Evolutionary conservation across 208 protist genomes (phyloP).

Genomic region (Crithidia expoeki): DNA sequence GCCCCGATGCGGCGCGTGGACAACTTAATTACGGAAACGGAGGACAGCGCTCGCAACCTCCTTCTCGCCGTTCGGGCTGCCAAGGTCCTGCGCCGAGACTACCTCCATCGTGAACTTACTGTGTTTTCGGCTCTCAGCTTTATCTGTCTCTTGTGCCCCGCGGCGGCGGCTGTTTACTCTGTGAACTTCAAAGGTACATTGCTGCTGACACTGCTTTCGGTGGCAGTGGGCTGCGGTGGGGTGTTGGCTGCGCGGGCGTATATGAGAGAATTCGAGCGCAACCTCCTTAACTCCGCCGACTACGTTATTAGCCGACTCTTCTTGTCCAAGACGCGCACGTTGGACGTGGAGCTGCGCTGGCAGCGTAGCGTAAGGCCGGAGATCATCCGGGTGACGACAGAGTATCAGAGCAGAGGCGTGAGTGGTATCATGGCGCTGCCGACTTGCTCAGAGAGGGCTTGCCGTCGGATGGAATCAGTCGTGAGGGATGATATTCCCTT

Average conservation of each 20-base stretch:
- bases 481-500: constrained; percentile 47
- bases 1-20: constrained; percentile 76
- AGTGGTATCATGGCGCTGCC: constrained; percentile 44
- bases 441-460: constrained; percentile 39
- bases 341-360: constrained; percentile 65
- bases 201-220: constrained; percentile 18
- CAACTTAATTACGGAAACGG: constrained; percentile 77
- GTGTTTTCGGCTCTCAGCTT: constrained; percentile 24
- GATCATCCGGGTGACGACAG: constrained; percentile 35
- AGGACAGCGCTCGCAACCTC: constrained; percentile 62
- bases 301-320: constrained; percentile 47
- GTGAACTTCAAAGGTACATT: constrained; percentile 32
- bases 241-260: constrained; percentile 16
- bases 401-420: constrained; percentile 22
- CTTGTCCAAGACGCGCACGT: constrained; percentile 43
- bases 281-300: constrained; percentile 40
- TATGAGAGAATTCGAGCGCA: constrained; percentile 37
- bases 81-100: constrained; percentile 49
- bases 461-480: constrained; percentile 37
- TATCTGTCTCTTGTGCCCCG: constrained; percentile 22
- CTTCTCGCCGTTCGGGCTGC: constrained; percentile 56
- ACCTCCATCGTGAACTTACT: constrained; percentile 35
- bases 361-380: constrained; percentile 57
- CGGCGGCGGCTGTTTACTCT: constrained; percentile 12
- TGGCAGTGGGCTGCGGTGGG: constrained; percentile 20